phyloP scores from a whole-genome alignment of 805 yeast species.

The Ogataea nitratoaversa region DNA sequence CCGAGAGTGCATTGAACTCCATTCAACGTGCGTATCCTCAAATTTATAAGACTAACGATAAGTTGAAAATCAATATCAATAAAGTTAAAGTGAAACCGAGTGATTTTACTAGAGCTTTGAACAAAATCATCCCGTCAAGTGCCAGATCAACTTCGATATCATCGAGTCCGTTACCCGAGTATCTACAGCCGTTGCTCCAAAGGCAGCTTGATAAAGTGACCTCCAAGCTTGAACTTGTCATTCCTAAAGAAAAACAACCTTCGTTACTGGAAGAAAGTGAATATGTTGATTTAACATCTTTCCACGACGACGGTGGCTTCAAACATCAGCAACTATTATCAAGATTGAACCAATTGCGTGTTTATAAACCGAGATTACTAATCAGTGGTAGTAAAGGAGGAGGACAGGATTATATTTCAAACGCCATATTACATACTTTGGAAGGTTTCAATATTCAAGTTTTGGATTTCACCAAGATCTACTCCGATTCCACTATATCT shows the following conservation, averaged over 20 bases:
- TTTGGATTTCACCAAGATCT: slow-evolving; percentile 72
- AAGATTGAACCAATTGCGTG: slow-evolving; percentile 42
- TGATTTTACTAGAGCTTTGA: slow-evolving; percentile 83
- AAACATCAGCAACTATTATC: slow-evolving; percentile 57
- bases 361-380: slow-evolving; percentile 77
- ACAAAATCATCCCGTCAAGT: slow-evolving; percentile 87
- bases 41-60: slow-evolving; percentile 72
- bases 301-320: slow-evolving; percentile 58
- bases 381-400: slow-evolving; percentile 71
- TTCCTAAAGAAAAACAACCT: slow-evolving; percentile 57
- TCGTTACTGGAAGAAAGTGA: slow-evolving; percentile 66
- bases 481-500: slow-evolving; percentile 73
- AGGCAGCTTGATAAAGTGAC: slow-evolving; percentile 44
- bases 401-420: slow-evolving; percentile 82
- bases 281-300: slow-evolving; percentile 49
- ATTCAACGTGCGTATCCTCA: slow-evolving; percentile 93
- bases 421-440: slow-evolving; percentile 74
- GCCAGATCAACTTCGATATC: slow-evolving; percentile 71
- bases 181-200: slow-evolving; percentile 60
- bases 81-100: slow-evolving; percentile 68
- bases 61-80: slow-evolving; percentile 66
- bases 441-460: slow-evolving; percentile 91
- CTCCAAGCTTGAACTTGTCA: slow-evolving; percentile 45
- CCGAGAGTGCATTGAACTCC: slow-evolving; percentile 90
- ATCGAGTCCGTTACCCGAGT: slow-evolving; percentile 76